Conservation (phyloP, 2,329 filamentous ascomycete genomes). For the Penicillium sp. region DNA sequence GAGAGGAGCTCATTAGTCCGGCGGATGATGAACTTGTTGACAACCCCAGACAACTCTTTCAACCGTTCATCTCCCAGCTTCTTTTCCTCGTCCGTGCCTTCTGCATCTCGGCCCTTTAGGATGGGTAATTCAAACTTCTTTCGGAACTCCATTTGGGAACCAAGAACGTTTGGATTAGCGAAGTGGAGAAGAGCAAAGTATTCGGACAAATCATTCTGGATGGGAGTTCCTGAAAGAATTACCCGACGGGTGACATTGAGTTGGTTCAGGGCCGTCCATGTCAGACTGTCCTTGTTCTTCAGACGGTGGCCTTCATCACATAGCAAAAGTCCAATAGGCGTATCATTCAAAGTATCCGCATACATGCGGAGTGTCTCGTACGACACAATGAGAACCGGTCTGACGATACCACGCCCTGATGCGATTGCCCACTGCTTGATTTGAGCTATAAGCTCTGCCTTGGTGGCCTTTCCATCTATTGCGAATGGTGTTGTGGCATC, state of each 20-base stretch:
- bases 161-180: constrained; percentile 89
- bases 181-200: constrained; percentile 97
- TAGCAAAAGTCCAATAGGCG: constrained; percentile 86
- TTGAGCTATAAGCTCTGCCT: constrained; percentile 87
- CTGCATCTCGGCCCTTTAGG: constrained; percentile 84
- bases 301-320: constrained; percentile 96
- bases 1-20: constrained; percentile 97
- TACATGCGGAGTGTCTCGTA: constrained; percentile 95
- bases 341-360: constrained; percentile 84
- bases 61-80: constrained; percentile 82
- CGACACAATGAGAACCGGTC: constrained; percentile 94
- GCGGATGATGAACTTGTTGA: constrained; percentile 98
- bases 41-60: constrained; percentile 74
- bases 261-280: constrained; percentile 85
- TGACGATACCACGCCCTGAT: constrained; percentile 81
- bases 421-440: constrained; percentile 94
- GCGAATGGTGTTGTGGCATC: constrained; percentile 92
- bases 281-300: constrained; percentile 96
- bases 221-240: constrained; percentile 94
- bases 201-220: constrained; percentile 97
- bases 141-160: constrained; percentile 85
- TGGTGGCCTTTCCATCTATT: constrained; percentile 93
- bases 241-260: constrained; percentile 89
- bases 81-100: constrained; percentile 78
- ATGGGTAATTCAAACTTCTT: constrained; percentile 95